Base-by-base conservation (phyloP, 495 filamentous ascomycete species). In the Jackrogersella minutella region DNA sequence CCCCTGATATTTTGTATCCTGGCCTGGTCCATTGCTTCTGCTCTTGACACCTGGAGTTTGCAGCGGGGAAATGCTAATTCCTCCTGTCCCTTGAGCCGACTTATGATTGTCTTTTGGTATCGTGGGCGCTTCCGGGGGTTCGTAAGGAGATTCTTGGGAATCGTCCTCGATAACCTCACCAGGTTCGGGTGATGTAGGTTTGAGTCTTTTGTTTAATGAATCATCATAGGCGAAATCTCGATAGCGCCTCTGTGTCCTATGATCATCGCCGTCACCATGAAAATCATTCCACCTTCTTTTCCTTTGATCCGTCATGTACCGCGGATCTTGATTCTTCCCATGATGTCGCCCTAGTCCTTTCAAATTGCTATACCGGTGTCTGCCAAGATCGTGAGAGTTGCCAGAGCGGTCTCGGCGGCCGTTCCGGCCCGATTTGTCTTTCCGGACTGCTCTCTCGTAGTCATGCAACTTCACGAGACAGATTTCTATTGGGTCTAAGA, bases 91-190 rank as follows among this genome's bases (percentile, higher is more conserved):
- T 1, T 26, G 19, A 2, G 17, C 22, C 50, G n/a, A 37, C 34
- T 44, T 43, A 11, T 9, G 2, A 31, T 46, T 37, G 19, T 34
- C 28, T 1, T 7, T 14, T 14, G 36, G 21, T n/a, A 56, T 8
- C 6, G 3, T 5, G 0, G 33, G 22, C 1, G 37, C 40, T 16
- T 62, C 40, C 13, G 58, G 30, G n/a, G 56, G 56, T 41, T 66
- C 37, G 46, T 69, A 53, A 26, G 66, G 34, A 16, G 62, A 21
- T 33, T 54, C 54, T 37, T 70, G 57, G 37, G 51, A 52, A 8
- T 66, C 63, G 17, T 33, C 22, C 22, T 74, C 70, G 30, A 69
- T 52, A 24, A 74, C 61, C 46, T 74, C 72, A n/a, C 72, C 72
- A 21, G 70, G 72, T 22, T 74, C 72, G 28, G 72, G 72, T 24